phyloP scores from a whole-genome alignment of 2,329 filamentous ascomycete genomes.

The Apiospora koreana region DNA sequence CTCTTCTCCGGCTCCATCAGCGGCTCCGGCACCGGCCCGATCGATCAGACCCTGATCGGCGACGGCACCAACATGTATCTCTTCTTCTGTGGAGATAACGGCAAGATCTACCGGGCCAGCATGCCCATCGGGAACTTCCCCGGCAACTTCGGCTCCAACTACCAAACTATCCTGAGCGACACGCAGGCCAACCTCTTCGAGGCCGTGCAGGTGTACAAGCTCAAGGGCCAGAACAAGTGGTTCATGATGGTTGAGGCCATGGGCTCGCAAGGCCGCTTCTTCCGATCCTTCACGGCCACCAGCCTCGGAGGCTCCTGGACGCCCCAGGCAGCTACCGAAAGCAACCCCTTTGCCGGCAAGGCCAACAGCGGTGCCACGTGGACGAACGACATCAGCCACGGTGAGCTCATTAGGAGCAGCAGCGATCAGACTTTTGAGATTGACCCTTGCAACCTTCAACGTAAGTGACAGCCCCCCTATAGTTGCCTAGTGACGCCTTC shows the following conservation, averaged over 20 bases:
- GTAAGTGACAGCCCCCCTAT: neutral
- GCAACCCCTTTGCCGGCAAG: constrained; percentile 65
- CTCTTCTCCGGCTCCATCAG: constrained; percentile 59
- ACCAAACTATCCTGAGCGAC: constrained; percentile 53
- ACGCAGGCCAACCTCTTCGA: constrained; percentile 63
- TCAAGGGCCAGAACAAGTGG: constrained; percentile 54
- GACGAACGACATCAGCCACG: constrained; percentile 69
- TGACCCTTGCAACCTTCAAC: constrained; percentile 64
- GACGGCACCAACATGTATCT: constrained; percentile 64
- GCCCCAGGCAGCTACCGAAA: constrained; percentile 54
- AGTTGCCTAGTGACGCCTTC: no score
- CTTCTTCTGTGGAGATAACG: constrained; percentile 69
- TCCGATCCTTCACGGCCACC: constrained; percentile 65
- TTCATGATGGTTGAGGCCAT: constrained; percentile 70
- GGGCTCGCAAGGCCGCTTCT: constrained; percentile 59
- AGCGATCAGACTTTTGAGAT: constrained; percentile 64
- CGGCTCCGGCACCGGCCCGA: constrained; percentile 51
- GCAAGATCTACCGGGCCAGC: constrained; percentile 63
- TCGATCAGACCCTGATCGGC: constrained; percentile 66
- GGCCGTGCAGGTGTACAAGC: constrained; percentile 65
- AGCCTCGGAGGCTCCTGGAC: constrained; percentile 61
- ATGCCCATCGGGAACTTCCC: constrained; percentile 67
- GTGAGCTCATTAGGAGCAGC: constrained; percentile 58
- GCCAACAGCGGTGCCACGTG: constrained; percentile 64
- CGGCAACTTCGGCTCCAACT: constrained; percentile 54